Evolutionary conservation across 208 protist genomes (phyloP).

Genomic region (Acanthamoeba triangularis): DNA sequence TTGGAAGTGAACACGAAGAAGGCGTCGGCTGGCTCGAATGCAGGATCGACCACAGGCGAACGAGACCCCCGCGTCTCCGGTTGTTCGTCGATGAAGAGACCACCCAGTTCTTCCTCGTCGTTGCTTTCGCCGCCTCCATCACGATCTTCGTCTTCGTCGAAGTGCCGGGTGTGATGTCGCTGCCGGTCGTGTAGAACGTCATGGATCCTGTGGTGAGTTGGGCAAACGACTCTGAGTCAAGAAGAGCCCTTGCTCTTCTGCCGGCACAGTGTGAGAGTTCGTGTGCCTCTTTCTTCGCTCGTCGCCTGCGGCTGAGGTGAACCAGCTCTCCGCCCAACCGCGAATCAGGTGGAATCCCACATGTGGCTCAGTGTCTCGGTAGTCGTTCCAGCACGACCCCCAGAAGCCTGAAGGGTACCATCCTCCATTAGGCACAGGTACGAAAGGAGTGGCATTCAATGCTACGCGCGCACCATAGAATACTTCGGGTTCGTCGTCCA

Average conservation of each 20-base stretch:
- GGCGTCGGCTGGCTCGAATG: not conserved
- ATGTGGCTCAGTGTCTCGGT: not conserved
- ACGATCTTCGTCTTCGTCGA: no score
- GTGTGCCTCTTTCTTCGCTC: not conserved
- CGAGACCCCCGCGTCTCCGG: no score
- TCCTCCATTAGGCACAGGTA: no score
- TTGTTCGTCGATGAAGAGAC: not conserved
- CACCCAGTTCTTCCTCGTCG: not conserved
- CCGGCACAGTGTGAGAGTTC: not conserved
- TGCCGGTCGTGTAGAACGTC: not conserved
- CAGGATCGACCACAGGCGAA: no score
- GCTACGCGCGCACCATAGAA: constrained; percentile 55
- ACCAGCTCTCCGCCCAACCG: not conserved
- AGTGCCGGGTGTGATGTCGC: not conserved
- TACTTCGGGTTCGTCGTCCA: constrained; percentile 41
- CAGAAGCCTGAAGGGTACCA: constrained; percentile 69
- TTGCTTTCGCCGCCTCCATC: not conserved
- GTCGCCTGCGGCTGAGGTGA: not conserved
- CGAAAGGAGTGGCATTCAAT: no score
- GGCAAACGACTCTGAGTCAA: no score
- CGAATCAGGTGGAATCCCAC: not conserved
- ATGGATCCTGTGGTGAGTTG: not conserved
- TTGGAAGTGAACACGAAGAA: constrained; percentile 69
- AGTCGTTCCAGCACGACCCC: constrained; percentile 53
- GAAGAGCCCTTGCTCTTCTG: not conserved